A percentile compares a stretch with the other conserved stretches of the same genome.
Conservation (phyloP, 2,329 filamentous ascomycete species). For the Niveomyces coronatus region DNA sequence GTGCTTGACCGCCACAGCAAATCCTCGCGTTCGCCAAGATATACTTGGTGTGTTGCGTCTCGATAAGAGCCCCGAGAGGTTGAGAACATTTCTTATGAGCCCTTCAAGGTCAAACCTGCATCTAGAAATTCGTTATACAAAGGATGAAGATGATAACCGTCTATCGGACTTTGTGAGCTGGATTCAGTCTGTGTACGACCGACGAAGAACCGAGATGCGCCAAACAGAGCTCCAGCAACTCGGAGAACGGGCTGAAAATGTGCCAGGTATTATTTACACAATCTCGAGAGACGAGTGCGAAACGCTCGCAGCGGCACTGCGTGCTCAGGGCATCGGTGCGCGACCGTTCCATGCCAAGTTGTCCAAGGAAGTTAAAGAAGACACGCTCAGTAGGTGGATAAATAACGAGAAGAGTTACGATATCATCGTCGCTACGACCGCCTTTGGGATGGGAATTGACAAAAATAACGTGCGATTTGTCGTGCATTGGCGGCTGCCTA, state of each 20-base stretch:
- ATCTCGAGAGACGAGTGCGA: slow-evolving; percentile 68
- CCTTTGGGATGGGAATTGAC: slow-evolving; percentile 97
- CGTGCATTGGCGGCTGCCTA: slow-evolving; percentile 86
- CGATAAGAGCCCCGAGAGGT: slow-evolving; percentile 42
- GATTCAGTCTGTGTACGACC: slow-evolving; percentile 62
- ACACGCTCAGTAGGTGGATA: slow-evolving; percentile 63
- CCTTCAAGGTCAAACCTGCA: slow-evolving; percentile 80
- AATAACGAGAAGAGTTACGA: slow-evolving; percentile 68
- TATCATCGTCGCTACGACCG: slow-evolving; percentile 88
- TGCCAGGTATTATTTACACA: slow-evolving; percentile 73
- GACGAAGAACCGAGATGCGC: slow-evolving; percentile 51
- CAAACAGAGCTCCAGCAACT: slow-evolving; percentile 45
- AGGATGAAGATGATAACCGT: slow-evolving; percentile 61
- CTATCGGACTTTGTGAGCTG: slow-evolving; percentile 66
- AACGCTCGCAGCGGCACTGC: slow-evolving; percentile 53
- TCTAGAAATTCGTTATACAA: slow-evolving; percentile 78
- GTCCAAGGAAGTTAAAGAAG: slow-evolving; percentile 56
- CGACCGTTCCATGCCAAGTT: slow-evolving; percentile 65
- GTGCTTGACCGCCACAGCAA: slow-evolving; percentile 87
- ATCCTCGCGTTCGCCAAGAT: slow-evolving; percentile 68
- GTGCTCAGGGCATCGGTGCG: slow-evolving; percentile 60
- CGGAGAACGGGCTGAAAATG: slow-evolving; percentile 48
- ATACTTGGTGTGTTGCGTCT: slow-evolving; percentile 68
- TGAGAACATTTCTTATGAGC: slow-evolving; percentile 72
- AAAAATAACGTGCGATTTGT: slow-evolving; percentile 93